Base-by-base conservation (phyloP, 805 yeast species). In the Lachancea lanzarotensis region DNA sequence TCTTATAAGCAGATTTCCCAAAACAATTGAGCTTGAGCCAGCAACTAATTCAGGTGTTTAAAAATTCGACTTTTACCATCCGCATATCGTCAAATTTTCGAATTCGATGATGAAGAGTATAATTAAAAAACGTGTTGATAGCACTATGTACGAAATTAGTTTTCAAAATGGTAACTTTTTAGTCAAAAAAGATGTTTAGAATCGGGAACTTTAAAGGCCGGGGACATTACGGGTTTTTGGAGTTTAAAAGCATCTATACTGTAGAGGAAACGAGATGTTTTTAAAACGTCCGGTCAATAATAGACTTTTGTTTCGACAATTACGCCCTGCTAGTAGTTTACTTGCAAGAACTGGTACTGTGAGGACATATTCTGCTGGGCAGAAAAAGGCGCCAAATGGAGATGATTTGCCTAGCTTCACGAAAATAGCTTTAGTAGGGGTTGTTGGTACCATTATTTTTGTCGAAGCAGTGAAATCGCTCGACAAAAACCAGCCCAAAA, bases 401-500 rank as follows among this genome's bases (percentile, higher is more conserved):
- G 43, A 52, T 13, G 62, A 60, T 25, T 66, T 63, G 1, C 71
- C 75, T 13, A 68, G 70, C 43, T 57, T 72, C 38, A 62, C 62
- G 45, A 66, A 70, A 38, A 66, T 75, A 39, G 51, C 72, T 12
- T 53, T 72, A 0, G 67, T 75, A 25, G 76, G 71, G 3, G 54
- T 73, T 7, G 52, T 75, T 9, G 76, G 80, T 20, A 68, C 79
- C 0, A 60, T 67, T 32, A 63, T 76, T 5, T 60, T 70, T 36
- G 66, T 66, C 1, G 63, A 63, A 43, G 68, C 71, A 1, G 72
- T 65, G 4, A 62, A 63, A n/a, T 59, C 63, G 2, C 54, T 69
- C 13, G 65, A 66, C 29, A 54, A 63, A 43, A 64, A 65, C 38
- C 59, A 65, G 42, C 69, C 68, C 49, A 49, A 59, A 54, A 56